Base-by-base conservation (phyloP, 2,329 filamentous ascomycete genomes). In the Aspergillus texensis region DNA sequence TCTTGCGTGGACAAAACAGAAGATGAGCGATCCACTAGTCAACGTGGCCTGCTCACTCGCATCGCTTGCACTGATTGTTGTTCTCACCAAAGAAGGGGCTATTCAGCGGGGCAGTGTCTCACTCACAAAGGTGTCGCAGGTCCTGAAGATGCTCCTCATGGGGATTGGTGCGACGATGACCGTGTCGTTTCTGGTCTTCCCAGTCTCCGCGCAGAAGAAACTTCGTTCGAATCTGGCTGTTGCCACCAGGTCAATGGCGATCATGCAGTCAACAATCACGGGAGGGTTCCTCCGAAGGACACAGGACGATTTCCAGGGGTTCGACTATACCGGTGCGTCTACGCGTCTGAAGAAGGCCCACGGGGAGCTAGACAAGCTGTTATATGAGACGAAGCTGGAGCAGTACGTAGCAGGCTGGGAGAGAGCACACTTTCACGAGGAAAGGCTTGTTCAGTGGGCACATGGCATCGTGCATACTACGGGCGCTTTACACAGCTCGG, bases 11-110 rank as follows among this genome's bases (percentile, higher is more conserved):
- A 87, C 91, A 61, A 96, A 96, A 78, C 91, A 94, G 74, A 89
- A 83, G 70, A 84, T 92, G 65, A 91, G 90, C 65, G 89, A 91
- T 70, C 91, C 92, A 8, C 80, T 95, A 60, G 92, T 95, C 66
- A 94, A 93, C 72, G 91, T 94, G 41, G 92, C 91, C 56, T 93
- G 91, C 69, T 97, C 93, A 36, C 82, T 97, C 68, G 88, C 94
- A 6, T 94, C 92, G 36, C 88, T 98, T 62, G 92, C 92, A 55
- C 91, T 95, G 67, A 96, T 97, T 73, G 94, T 91, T 2, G 88
- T 96, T 52, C 82, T 97, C 65, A 97, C 94, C 12, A 96, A 96
- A 78, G 94, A 97, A 77, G 93, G 93, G 57, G 89, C 93, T 2
- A 89, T 97, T 0, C 92, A 96, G 71, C 88, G 86, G 34, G 92